phyloP scores from a whole-genome alignment of 768 basidiomycete genomes.

The Suillus tomentosus region DNA sequence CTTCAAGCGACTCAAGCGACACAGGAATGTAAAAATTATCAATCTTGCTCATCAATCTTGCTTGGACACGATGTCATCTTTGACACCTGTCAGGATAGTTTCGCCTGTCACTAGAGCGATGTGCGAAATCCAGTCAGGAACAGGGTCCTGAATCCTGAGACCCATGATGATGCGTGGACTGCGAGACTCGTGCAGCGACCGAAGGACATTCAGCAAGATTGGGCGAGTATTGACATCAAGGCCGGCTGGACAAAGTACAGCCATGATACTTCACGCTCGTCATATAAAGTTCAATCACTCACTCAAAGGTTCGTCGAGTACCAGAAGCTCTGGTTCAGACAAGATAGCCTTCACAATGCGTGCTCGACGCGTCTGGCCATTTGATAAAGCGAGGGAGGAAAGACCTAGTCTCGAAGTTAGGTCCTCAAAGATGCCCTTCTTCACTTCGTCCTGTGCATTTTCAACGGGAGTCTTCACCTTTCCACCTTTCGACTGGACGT shows the following conservation, averaged over 20 bases:
- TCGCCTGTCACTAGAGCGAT: slow-evolving; percentile 55
- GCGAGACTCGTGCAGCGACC: slow-evolving; percentile 48
- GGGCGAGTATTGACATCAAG: slow-evolving; percentile 66
- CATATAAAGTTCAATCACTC: slow-evolving; percentile 27
- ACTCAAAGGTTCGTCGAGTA: slow-evolving; percentile 95
- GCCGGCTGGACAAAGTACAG: slow-evolving; percentile 55
- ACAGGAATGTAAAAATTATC: no score
- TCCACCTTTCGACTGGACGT: slow-evolving; percentile 25
- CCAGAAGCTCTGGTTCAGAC: slow-evolving; percentile 66
- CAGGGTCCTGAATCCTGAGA: slow-evolving; percentile 65
- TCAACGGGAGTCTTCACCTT: slow-evolving; percentile 26
- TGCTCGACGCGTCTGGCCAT: slow-evolving; percentile 89
- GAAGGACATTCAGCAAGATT: slow-evolving; percentile 54
- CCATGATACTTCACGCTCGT: background rate
- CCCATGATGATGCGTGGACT: slow-evolving; percentile 66
- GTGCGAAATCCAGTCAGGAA: slow-evolving; percentile 76
- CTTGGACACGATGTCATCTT: slow-evolving; percentile 43
- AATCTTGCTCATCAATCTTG: slow-evolving; percentile 13
- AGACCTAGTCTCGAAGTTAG: slow-evolving; percentile 61
- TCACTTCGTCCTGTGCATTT: slow-evolving; percentile 28
- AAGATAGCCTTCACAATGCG: slow-evolving; percentile 80
- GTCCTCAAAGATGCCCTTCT: slow-evolving; percentile 46
- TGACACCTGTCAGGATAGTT: slow-evolving; percentile 52
- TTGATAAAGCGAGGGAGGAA: slow-evolving; percentile 69
- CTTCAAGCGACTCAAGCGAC: no score